A percentile compares a stretch with the other conserved stretches of the same genome.
These are phyloP conservation scores for Alliaria petiolata DNA, from an alignment of 345 rosid species.

Conservation along the genomic window DNA sequence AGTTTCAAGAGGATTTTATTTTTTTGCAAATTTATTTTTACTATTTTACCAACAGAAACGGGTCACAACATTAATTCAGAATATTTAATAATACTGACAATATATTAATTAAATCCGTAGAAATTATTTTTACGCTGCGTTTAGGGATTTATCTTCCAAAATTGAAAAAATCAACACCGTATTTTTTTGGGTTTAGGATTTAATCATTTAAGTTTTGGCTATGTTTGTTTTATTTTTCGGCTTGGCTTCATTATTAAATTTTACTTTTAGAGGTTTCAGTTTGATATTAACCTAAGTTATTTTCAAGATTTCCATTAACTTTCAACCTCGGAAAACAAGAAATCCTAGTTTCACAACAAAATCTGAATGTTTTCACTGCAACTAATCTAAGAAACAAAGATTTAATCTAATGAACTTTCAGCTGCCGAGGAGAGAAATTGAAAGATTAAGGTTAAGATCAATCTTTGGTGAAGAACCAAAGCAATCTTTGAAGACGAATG, in stretches of 20 bases:
- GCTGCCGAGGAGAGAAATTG: slow-evolving; percentile 71
- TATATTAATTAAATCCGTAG: background rate
- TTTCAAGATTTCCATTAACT: slow-evolving; percentile 14
- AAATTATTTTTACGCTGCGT: background rate
- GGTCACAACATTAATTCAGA: background rate
- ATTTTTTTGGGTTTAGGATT: background rate
- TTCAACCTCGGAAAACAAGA: slow-evolving; percentile 4
- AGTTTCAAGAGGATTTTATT: background rate
- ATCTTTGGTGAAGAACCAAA: slow-evolving; percentile 35
- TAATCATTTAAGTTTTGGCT: background rate
- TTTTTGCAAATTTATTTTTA: background rate
- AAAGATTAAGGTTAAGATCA: slow-evolving; percentile 56
- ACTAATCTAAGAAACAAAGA: slow-evolving; percentile 9
- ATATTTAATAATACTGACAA: background rate
- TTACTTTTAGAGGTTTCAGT: background rate
- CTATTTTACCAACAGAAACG: background rate
- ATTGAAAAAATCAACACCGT: background rate
- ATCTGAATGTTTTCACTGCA: slow-evolving; percentile 9
- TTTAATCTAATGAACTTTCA: background rate
- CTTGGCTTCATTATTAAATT: background rate
- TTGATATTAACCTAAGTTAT: background rate
- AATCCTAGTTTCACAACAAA: slow-evolving; percentile 7
- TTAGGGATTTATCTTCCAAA: background rate
- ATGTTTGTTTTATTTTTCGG: background rate
- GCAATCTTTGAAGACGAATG: slow-evolving; percentile 38